Percentiles rank a stretch among this genome's conserved stretches.
Evolutionary conservation across 768 basidiomycete species (phyloP).

Genomic region (Tricholoma hemisulphureum): DNA sequence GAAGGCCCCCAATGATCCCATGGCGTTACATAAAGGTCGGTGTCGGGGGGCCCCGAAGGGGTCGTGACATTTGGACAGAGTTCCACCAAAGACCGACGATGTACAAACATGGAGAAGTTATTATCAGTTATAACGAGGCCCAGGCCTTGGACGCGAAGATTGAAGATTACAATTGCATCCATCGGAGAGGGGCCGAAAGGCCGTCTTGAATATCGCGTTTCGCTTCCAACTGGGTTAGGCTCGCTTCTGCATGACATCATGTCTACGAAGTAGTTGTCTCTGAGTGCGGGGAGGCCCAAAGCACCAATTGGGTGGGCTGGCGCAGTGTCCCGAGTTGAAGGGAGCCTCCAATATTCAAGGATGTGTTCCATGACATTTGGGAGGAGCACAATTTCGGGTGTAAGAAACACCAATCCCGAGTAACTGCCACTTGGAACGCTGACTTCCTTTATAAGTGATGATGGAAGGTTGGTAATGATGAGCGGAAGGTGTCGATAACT

Average conservation of each 20-base stretch:
- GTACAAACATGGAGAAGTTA: constrained; percentile 35
- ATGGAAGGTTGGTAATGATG: neutral
- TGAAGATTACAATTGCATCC: constrained; percentile 36
- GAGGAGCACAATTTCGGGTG: constrained; percentile 31
- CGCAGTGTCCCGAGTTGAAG: constrained; percentile 11
- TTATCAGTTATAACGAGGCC: neutral
- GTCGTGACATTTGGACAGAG: constrained; percentile 8
- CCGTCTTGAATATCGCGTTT: constrained; percentile 8
- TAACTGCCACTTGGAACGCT: constrained; percentile 17
- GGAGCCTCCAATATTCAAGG: constrained; percentile 39
- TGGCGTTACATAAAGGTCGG: constrained; percentile 11
- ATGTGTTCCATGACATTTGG: constrained; percentile 28
- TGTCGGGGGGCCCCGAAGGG: constrained; percentile 1
- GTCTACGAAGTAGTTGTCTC: constrained; percentile 18
- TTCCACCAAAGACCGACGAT: constrained; percentile 29
- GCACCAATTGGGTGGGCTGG: constrained; percentile 19
- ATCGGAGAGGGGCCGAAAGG: constrained; percentile 25
- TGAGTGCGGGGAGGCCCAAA: constrained; percentile 32
- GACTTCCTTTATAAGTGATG: neutral
- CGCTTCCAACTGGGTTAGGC: constrained; percentile 35
- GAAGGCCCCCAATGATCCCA: constrained; percentile 35
- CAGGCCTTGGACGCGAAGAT: constrained; percentile 23
- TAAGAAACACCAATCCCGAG: constrained; percentile 32
- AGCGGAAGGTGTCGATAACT: neutral
- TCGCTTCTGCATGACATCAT: constrained; percentile 39